Conservation (phyloP, 2,329 filamentous ascomycete species). For the Myriosclerotinia scirpicola region DNA sequence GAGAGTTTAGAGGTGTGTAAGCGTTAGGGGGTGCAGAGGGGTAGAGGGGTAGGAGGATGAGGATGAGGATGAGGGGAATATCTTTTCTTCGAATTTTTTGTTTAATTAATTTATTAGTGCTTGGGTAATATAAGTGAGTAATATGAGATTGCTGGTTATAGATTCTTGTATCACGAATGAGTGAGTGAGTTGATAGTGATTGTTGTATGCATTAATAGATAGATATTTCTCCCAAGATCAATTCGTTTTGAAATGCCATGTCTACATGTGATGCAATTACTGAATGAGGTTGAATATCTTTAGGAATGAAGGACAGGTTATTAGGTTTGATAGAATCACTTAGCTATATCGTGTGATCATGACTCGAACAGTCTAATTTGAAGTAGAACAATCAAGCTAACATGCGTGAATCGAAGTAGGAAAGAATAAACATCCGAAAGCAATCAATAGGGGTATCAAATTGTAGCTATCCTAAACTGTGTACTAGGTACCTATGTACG, state of each 20-base stretch:
- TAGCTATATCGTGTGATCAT: too few relatives aligned
- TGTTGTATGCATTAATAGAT: background rate
- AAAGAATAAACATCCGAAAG: background rate
- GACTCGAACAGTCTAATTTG: background rate
- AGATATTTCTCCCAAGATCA: background rate
- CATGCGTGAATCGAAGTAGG: background rate
- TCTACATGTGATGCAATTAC: background rate
- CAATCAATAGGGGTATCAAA: conserved; percentile 21
- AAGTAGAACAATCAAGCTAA: background rate
- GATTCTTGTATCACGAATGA: too few relatives aligned
- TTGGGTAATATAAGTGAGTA: background rate
- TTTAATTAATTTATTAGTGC: background rate
- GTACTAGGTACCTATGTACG: background rate
- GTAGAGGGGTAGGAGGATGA: background rate
- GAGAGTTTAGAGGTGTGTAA: too few relatives aligned
- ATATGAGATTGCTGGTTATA: background rate
- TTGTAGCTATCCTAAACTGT: conserved; percentile 19
- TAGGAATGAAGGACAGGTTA: background rate
- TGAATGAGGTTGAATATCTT: background rate
- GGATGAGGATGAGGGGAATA: too few relatives aligned
- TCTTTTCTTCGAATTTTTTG: background rate
- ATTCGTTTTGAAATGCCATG: background rate
- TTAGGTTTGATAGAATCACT: too few relatives aligned
- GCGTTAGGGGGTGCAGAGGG: background rate
- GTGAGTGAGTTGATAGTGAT: background rate